Conservation (phyloP, 1,284 basidiomycete species). For the Boletus coffeatus region DNA sequence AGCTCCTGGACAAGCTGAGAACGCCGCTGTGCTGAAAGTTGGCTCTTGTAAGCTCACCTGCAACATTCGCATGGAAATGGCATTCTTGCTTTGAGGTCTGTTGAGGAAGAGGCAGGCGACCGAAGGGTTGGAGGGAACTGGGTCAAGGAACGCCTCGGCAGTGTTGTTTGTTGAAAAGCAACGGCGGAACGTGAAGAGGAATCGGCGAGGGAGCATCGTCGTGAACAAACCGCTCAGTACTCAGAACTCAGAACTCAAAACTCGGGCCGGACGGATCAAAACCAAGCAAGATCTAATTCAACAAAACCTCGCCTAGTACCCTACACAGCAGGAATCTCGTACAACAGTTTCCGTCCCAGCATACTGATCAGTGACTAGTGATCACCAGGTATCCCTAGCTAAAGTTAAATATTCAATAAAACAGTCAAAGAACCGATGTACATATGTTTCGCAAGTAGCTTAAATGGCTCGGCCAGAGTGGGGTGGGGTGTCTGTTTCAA, state of each 20-base stretch:
- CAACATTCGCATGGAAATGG: constrained; percentile 75
- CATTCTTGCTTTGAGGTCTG: constrained; percentile 83
- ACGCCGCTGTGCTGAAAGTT: neutral
- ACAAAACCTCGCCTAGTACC: neutral
- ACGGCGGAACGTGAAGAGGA: constrained; percentile 11
- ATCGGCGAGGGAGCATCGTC: constrained; percentile 12
- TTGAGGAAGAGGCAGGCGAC: constrained; percentile 71
- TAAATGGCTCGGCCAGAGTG: constrained; percentile 18
- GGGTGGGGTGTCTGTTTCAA: constrained; percentile 8
- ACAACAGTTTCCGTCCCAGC: constrained; percentile 2
- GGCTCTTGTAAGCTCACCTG: constrained; percentile 38
- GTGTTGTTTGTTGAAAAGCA: constrained; percentile 17
- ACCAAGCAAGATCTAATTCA: constrained; percentile 1
- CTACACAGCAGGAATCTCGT: constrained; percentile 4
- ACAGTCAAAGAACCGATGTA: neutral
- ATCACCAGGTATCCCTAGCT: constrained; percentile 1
- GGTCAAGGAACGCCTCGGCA: constrained; percentile 55
- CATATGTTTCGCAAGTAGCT: constrained; percentile 7
- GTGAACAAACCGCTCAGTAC: neutral
- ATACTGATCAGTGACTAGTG: too few species aligned
- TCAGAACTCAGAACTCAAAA: neutral
- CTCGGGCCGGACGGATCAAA: neutral
- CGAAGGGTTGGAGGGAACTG: constrained; percentile 41
- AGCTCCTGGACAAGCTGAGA: constrained; percentile 51
- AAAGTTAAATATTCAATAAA: constrained; percentile 25